Evolutionary conservation across 768 basidiomycete genomes (phyloP).

Genomic region (Collybia mongolica): DNA sequence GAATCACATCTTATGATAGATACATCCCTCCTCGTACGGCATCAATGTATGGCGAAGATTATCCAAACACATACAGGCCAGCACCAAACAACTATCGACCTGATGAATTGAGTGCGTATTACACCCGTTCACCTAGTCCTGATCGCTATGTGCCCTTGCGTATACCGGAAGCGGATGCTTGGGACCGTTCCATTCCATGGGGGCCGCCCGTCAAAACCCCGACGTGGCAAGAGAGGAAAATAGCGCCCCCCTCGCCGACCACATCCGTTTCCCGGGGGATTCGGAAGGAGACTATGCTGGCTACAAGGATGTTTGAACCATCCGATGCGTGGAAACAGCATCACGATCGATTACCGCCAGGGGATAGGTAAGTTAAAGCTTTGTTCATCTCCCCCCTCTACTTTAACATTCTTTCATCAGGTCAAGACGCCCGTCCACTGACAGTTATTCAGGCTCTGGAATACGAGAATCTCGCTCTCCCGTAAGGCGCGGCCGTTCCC

Average conservation of each 20-base stretch:
- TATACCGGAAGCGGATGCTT: constrained; percentile 38
- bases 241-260: constrained; percentile 36
- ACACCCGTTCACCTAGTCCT: constrained; percentile 52
- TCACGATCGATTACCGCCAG: constrained; percentile 43
- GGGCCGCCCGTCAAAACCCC: constrained; percentile 27
- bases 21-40: constrained; percentile 37
- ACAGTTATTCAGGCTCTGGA: constrained; percentile 35
- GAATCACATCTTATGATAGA: constrained; percentile 45
- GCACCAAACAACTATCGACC: constrained; percentile 14
- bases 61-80: constrained; percentile 14
- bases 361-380: constrained; percentile 34
- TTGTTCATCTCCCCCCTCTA: neutral
- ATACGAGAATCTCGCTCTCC: constrained; percentile 31
- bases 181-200: constrained; percentile 47
- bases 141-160: constrained; percentile 45
- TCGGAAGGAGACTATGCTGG: constrained; percentile 30
- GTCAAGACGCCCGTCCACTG: constrained; percentile 12
- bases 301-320: constrained; percentile 65
- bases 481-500: constrained; percentile 33
- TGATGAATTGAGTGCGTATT: constrained; percentile 25
- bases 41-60: too few relatives aligned
- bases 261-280: constrained; percentile 24
- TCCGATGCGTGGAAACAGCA: constrained; percentile 69
- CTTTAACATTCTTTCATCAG: constrained; percentile 4
- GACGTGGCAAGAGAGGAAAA: constrained; percentile 42